Evolutionary conservation across 2,329 filamentous ascomycete genomes (phyloP).

Genomic region (Podosphaera fusca): DNA sequence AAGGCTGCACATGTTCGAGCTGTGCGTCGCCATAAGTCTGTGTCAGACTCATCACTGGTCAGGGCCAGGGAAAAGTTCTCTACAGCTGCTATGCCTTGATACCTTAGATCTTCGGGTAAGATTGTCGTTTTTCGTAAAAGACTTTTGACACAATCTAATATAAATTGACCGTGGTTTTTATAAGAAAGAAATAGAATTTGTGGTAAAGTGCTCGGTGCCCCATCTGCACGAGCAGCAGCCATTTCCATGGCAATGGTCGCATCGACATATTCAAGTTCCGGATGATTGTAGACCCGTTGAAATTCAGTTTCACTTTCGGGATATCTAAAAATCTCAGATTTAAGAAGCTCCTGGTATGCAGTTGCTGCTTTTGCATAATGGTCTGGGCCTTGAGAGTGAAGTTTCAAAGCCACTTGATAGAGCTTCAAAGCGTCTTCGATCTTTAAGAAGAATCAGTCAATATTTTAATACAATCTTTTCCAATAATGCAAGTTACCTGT

Average conservation of each 20-base stretch:
- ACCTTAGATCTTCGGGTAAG: constrained; percentile 15
- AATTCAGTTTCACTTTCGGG: constrained; percentile 73
- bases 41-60: constrained; percentile 42
- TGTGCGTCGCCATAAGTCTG: constrained; percentile 38
- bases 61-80: constrained; percentile 34
- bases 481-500: constrained; percentile 25
- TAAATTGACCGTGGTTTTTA: constrained; percentile 87
- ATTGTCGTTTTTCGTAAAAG: constrained; percentile 20
- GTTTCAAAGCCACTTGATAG: constrained; percentile 75
- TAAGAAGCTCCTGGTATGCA: constrained; percentile 67
- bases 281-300: constrained; percentile 39
- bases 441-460: constrained; percentile 17
- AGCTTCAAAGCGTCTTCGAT: constrained; percentile 92
- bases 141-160: constrained; percentile 49
- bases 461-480: neutral
- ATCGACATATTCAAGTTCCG: constrained; percentile 26
- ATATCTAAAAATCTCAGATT: constrained; percentile 84
- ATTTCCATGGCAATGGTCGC: constrained; percentile 26
- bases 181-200: constrained; percentile 83
- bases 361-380: constrained; percentile 54
- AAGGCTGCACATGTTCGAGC: constrained; percentile 35
- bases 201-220: constrained; percentile 55
- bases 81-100: constrained; percentile 21
- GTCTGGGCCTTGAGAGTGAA: constrained; percentile 64
- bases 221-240: constrained; percentile 41